These are phyloP conservation scores for Colletotrichum godetiae DNA, from an alignment of 2,329 filamentous ascomycete species.

Conservation along the genomic window DNA sequence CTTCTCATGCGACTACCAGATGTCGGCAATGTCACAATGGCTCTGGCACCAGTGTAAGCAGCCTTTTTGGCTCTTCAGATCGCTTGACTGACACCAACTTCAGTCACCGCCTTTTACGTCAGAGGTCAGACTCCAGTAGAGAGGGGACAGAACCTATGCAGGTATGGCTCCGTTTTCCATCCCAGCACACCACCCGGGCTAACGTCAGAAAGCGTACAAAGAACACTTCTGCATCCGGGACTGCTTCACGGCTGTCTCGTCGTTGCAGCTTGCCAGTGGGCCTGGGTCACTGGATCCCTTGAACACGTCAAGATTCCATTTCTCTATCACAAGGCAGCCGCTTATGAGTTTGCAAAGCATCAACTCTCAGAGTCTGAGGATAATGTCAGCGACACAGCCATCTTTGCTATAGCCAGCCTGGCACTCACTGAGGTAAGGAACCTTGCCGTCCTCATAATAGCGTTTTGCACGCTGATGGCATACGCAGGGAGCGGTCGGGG, in stretches of 20 bases:
- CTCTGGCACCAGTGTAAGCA: conserved; percentile 50
- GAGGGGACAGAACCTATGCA: conserved; percentile 47
- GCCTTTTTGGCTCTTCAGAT: no score
- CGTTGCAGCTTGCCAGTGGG: conserved; percentile 58
- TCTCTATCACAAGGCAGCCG: conserved; percentile 58
- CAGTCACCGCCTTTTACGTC: conserved; percentile 55
- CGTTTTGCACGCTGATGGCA: background rate
- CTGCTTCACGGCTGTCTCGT: conserved; percentile 58
- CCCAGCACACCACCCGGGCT: conserved; percentile 10
- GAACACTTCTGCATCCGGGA: conserved; percentile 55
- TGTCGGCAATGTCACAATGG: conserved; percentile 48
- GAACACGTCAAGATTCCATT: conserved; percentile 57
- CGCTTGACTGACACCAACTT: background rate
- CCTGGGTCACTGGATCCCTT: conserved; percentile 57
- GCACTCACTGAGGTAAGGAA: conserved; percentile 55
- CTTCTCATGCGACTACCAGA: conserved; percentile 37
- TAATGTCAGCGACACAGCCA: conserved; percentile 53
- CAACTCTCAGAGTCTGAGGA: conserved; percentile 52
- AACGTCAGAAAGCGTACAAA: conserved; percentile 49
- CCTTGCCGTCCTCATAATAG: no score
- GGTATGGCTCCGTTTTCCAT: conserved; percentile 40
- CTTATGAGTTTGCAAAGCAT: conserved; percentile 58
- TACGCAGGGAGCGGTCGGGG: conserved; percentile 54
- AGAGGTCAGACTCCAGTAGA: conserved; percentile 53
- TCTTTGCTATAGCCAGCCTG: conserved; percentile 56